These are phyloP conservation scores for Juglanconis juglandina DNA, from an alignment of 2,329 filamentous ascomycete species.

Conservation along the genomic window DNA sequence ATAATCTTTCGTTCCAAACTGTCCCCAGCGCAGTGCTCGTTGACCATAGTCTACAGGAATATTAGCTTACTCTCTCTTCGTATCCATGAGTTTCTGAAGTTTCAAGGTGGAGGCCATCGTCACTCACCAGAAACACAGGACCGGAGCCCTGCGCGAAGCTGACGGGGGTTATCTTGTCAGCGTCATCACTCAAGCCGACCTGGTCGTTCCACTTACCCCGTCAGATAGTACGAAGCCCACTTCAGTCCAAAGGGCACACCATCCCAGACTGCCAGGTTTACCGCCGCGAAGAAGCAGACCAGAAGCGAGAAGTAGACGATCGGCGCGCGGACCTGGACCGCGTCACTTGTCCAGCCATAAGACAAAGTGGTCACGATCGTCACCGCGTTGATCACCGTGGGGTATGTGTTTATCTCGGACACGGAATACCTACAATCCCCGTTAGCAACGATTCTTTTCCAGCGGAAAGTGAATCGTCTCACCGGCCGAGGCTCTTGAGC, in stretches of 20 bases:
- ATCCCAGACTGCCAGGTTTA: conserved; percentile 26
- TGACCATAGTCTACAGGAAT: conserved; percentile 23
- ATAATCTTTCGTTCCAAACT: conserved; percentile 24
- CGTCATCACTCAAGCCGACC: too few species aligned
- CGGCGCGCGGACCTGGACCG: conserved; percentile 23
- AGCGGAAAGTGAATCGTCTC: neutral
- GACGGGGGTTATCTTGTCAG: neutral
- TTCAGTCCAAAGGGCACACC: conserved; percentile 25
- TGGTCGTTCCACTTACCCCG: conserved; percentile 12
- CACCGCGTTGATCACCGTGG: conserved; percentile 26
- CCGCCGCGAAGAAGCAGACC: conserved; percentile 25
- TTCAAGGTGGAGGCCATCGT: too few species aligned
- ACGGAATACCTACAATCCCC: conserved; percentile 22
- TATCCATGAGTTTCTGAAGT: neutral
- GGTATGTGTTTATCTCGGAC: conserved; percentile 29
- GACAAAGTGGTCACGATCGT: conserved; percentile 25
- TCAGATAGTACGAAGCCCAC: conserved; percentile 26
- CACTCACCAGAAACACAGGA: conserved; percentile 23
- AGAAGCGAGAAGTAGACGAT: conserved; percentile 25
- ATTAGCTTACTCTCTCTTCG: neutral
- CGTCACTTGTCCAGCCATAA: conserved; percentile 28
- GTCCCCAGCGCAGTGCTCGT: conserved; percentile 23
- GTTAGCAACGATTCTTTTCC: neutral
- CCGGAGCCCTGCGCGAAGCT: conserved; percentile 25
- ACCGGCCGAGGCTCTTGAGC: conserved; percentile 22